Conservation (phyloP, 768 basidiomycete genomes). For the Pleurotus pulmonarius region DNA sequence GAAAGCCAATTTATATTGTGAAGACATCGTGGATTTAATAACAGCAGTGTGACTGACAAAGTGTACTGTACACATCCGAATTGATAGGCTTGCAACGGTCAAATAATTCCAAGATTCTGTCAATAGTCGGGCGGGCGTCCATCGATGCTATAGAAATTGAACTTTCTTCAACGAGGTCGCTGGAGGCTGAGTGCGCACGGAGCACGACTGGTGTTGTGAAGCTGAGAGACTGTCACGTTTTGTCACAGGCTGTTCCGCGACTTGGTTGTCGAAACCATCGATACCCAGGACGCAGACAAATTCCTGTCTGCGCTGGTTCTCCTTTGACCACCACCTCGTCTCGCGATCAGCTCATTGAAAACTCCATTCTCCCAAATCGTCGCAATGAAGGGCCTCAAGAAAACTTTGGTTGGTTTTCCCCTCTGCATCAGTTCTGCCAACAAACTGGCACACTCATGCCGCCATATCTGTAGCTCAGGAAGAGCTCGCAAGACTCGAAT, state of each 20-base stretch:
- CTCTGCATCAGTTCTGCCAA: constrained; percentile 14
- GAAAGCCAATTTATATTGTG: no score
- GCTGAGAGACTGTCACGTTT: not conserved
- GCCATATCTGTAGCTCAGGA: constrained; percentile 49
- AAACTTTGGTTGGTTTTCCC: constrained; percentile 59
- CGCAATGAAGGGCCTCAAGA: constrained; percentile 82
- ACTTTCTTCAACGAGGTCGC: no score
- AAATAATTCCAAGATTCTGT: no score
- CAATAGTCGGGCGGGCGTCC: no score
- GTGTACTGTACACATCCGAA: no score
- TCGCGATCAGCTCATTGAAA: not conserved
- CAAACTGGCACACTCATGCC: not conserved
- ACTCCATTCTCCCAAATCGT: constrained; percentile 6
- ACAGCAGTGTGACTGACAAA: no score
- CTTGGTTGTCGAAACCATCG: constrained; percentile 20
- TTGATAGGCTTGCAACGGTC: no score
- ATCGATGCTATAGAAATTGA: no score
- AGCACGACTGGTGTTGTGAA: no score
- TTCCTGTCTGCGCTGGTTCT: constrained; percentile 6
- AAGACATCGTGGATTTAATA: no score
- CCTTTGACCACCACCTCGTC: not conserved
- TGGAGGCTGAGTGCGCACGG: no score
- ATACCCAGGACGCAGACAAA: constrained; percentile 12
- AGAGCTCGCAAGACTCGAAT: constrained; percentile 60
- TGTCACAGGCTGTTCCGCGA: constrained; percentile 13